A percentile compares a stretch with the other conserved stretches of the same genome.
phyloP scores from a whole-genome alignment of 495 filamentous ascomycete species.

The Penicillium pulvis region DNA sequence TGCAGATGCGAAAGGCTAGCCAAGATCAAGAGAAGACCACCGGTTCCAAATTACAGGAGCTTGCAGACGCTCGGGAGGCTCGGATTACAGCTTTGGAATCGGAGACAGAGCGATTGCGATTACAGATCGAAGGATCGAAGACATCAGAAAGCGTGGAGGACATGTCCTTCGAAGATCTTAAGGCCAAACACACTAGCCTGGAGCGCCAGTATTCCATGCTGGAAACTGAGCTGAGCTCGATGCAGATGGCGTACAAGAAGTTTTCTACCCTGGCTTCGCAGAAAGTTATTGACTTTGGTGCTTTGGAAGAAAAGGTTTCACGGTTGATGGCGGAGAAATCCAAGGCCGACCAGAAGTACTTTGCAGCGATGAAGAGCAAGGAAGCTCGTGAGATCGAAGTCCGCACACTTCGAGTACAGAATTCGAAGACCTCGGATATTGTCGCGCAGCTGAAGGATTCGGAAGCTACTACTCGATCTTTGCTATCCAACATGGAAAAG shows the following conservation, averaged over 20 bases:
- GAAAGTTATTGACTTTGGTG: constrained; percentile 75
- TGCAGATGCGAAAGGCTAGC: constrained; percentile 73
- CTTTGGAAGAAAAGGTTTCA: constrained; percentile 76
- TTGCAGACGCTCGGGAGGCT: constrained; percentile 71
- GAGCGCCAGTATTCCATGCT: constrained; percentile 80
- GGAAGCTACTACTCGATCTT: constrained; percentile 58
- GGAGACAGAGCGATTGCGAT: constrained; percentile 71
- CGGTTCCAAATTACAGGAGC: constrained; percentile 70
- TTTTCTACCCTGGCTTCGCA: constrained; percentile 78
- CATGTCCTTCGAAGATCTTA: constrained; percentile 66
- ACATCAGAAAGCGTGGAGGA: constrained; percentile 42
- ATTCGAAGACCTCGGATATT: constrained; percentile 88
- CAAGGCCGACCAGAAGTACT: constrained; percentile 98
- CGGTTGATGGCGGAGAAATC: constrained; percentile 82
- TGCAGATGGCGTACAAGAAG: constrained; percentile 86
- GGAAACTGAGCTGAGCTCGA: constrained; percentile 79
- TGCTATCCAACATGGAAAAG: constrained; percentile 86
- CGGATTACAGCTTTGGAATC: constrained; percentile 78
- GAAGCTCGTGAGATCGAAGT: constrained; percentile 79
- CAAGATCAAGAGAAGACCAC: constrained; percentile 75
- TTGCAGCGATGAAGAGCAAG: constrained; percentile 89
- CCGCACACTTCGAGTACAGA: constrained; percentile 74
- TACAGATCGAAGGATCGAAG: constrained; percentile 50
- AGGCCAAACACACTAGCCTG: constrained; percentile 67
- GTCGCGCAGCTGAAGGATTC: constrained; percentile 90